A percentile compares a stretch with the other conserved stretches of the same genome.
phyloP scores from a whole-genome alignment of 2,329 filamentous ascomycete genomes.

The Trichoderma pleuroti region DNA sequence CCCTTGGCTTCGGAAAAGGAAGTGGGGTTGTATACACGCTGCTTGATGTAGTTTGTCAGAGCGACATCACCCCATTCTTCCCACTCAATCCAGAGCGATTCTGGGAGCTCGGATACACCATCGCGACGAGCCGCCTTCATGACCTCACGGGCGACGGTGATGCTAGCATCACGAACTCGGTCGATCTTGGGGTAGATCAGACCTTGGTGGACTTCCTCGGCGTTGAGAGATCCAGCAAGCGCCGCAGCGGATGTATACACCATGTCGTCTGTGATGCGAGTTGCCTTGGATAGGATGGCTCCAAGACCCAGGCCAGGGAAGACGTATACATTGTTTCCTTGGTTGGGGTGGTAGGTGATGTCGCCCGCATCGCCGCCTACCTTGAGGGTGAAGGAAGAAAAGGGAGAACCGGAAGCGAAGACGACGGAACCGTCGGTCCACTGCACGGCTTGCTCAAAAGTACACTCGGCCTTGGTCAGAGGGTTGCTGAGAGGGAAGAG shows the following conservation, averaged over 20 bases:
- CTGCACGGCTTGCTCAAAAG: slow-evolving; percentile 86
- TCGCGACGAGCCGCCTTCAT: slow-evolving; percentile 87
- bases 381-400: slow-evolving; percentile 68
- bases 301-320: slow-evolving; percentile 96
- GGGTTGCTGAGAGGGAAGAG: slow-evolving; percentile 98
- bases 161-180: slow-evolving; percentile 85
- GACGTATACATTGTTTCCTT: slow-evolving; percentile 87
- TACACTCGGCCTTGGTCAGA: slow-evolving; percentile 94
- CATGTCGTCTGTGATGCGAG: slow-evolving; percentile 88
- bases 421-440: slow-evolving; percentile 89
- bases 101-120: slow-evolving; percentile 66
- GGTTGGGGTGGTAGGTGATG: slow-evolving; percentile 71
- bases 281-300: slow-evolving; percentile 84
- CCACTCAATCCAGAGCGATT: slow-evolving; percentile 69
- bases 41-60: slow-evolving; percentile 58
- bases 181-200: slow-evolving; percentile 89
- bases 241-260: slow-evolving; percentile 89
- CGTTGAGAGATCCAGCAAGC: slow-evolving; percentile 71
- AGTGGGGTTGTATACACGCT: slow-evolving; percentile 57
- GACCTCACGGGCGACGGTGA: slow-evolving; percentile 83
- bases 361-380: slow-evolving; percentile 49
- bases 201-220: slow-evolving; percentile 76
- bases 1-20: slow-evolving; percentile 38
- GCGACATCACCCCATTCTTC: slow-evolving; percentile 67
- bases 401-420: slow-evolving; percentile 94